phyloP scores from a whole-genome alignment of 805 yeast species.

The Kluyveromyces siamensis region DNA sequence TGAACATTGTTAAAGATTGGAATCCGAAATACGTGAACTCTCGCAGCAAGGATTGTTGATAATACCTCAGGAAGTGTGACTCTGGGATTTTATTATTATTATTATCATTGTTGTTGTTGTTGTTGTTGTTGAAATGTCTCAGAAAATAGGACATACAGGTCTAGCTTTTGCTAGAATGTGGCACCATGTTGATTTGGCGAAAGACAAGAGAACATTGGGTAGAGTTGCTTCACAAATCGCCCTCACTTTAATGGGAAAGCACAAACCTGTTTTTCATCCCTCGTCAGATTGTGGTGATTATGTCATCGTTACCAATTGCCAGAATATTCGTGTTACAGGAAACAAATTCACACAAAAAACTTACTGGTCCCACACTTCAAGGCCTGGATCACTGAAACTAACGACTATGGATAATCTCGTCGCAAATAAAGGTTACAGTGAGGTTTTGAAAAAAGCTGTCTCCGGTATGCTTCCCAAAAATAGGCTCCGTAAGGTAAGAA shows the following conservation, averaged over 20 bases:
- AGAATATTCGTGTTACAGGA: constrained; percentile 75
- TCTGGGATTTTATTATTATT: too few species aligned
- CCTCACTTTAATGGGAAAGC: constrained; percentile 86
- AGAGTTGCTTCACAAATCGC: constrained; percentile 89
- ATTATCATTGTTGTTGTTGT: too few species aligned
- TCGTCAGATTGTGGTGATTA: constrained; percentile 89
- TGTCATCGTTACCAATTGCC: constrained; percentile 91
- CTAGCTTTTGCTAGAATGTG: constrained; percentile 77
- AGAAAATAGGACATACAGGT: constrained; percentile 41
- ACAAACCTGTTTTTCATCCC: constrained; percentile 80
- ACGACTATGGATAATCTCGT: constrained; percentile 72
- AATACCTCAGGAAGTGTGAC: too few species aligned
- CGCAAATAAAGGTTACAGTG: constrained; percentile 79
- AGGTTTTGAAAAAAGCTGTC: constrained; percentile 77
- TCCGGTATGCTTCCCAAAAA: constrained; percentile 96
- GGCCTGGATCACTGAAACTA: constrained; percentile 84
- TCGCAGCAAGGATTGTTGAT: too few species aligned
- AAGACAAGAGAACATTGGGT: constrained; percentile 80
- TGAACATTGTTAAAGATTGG: too few species aligned
- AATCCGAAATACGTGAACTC: too few species aligned
- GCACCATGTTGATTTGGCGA: constrained; percentile 91
- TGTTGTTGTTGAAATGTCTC: constrained; percentile 20
- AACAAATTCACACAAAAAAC: constrained; percentile 70
- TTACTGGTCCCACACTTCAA: constrained; percentile 82
- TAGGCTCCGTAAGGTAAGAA: constrained; percentile 63